Conservation (phyloP, 176 grass and related monocot species). For the Oryza meyeriana region DNA sequence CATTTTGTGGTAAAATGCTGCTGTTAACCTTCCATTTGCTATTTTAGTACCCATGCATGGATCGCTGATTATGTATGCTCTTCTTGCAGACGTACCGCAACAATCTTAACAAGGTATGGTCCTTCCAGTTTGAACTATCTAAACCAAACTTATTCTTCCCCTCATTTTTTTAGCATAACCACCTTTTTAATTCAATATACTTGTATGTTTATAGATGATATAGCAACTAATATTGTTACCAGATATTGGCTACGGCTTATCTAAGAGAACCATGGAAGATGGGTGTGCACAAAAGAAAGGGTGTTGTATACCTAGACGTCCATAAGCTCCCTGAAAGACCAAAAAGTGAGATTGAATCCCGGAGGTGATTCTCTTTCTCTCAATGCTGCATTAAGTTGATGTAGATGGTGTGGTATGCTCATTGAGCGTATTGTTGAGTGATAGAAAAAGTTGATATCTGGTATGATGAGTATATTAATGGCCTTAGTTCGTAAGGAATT, state of each 20-base stretch:
- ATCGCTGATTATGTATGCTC: conserved; percentile 39
- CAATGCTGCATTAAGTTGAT: not conserved
- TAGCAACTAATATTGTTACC: conserved; percentile 30
- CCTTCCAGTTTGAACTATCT: conserved; percentile 1
- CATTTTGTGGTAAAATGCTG: conserved; percentile 94
- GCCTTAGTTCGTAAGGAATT: not conserved
- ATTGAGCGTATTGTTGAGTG: not conserved
- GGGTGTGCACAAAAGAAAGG: conserved; percentile 91
- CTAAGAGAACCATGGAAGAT: conserved; percentile 99
- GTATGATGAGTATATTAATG: not conserved
- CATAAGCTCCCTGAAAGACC: conserved; percentile 93
- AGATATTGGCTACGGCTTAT: conserved; percentile 96
- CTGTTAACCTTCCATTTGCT: conserved; percentile 26
- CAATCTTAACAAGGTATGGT: conserved; percentile 98
- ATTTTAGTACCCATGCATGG: conserved; percentile 13
- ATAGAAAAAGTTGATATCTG: not conserved
- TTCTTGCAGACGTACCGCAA: conserved; percentile 94
- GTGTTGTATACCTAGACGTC: conserved; percentile 98
- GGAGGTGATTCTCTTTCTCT: conserved; percentile 48
- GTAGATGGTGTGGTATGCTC: conserved; percentile 12
- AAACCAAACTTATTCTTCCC: not conserved
- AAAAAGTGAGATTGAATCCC: conserved; percentile 64
- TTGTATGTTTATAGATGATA: conserved; percentile 24
- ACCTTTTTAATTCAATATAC: not conserved
- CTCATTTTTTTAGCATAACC: not conserved